These are phyloP conservation scores for Rhododendron griersonianum DNA, from an alignment of 148 eudicot species.

Conservation along the genomic window DNA sequence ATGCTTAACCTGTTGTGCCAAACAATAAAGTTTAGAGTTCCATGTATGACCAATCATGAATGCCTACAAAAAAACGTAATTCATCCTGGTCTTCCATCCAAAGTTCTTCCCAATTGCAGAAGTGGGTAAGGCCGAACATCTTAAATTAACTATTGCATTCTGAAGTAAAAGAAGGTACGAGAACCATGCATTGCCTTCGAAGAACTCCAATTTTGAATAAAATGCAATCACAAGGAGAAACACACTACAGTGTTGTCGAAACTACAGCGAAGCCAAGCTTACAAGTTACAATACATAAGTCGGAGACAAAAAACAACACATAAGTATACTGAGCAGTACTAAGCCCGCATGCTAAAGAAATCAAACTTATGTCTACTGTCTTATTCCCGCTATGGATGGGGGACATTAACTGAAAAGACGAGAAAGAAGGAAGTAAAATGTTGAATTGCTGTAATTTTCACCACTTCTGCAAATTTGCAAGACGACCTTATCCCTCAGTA, in stretches of 20 bases:
- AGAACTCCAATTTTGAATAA: not conserved
- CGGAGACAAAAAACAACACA: not conserved
- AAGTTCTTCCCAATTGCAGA: not conserved
- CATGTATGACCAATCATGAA: not conserved
- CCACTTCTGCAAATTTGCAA: not conserved
- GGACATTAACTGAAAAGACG: not conserved
- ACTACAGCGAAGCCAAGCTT: not conserved
- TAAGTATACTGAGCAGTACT: not conserved
- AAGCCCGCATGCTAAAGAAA: not conserved
- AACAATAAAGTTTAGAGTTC: not conserved
- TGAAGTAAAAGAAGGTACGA: not conserved
- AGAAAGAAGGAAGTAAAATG: not conserved
- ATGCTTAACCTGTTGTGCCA: slow-evolving; percentile 56
- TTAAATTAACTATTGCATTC: not conserved
- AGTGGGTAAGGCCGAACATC: not conserved
- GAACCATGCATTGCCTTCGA: not conserved
- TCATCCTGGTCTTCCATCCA: not conserved
- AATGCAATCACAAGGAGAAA: not conserved
- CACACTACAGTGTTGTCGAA: not conserved
- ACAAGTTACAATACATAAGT: not conserved
- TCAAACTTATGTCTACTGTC: not conserved
- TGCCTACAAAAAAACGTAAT: not conserved
- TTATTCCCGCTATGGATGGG: not conserved
- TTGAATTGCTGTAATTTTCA: not conserved
- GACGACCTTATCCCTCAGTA: not conserved